Evolutionary conservation across 2,329 filamentous ascomycete species (phyloP), one percentile per base, ranked within the genome.

Genomic region (Talaromyces sp.): DNA sequence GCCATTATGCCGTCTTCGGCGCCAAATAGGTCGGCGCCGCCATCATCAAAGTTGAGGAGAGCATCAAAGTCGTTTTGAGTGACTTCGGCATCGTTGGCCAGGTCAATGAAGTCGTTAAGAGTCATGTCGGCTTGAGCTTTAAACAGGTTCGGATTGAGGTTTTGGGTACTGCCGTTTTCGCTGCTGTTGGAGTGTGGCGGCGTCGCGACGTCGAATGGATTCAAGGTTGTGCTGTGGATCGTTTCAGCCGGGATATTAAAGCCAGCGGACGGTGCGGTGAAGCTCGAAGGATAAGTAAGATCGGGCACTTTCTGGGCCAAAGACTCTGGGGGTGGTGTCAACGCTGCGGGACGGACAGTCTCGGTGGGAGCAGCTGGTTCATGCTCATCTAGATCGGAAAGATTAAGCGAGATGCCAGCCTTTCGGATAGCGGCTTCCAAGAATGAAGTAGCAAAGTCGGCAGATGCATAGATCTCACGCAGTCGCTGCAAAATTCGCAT

Each of bases 381-480:
- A 7, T 49, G 24, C 8, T 33, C 47, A 37, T 64, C 65, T 19
- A 61, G 39, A 19, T 50, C 64, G 13, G 43, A 16, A 6, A 66
- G 39, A 50, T 66, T 64, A 45, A 92, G 82, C 64, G 91, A 88
- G 68, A 95, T 93, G 64, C 91, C 88, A 9, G 92, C 92, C 80
- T 96, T 96, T 68, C 91, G 89, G 68, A 97, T 90, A 0, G 93
- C 92, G 1, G 93, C 92, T 74, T 96, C 92, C n/a, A 97, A 84
- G 81, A 97, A 97, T 2, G 91, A 91, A 0, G 91, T 94, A n/a
- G 92, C 93, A 72, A 95, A 97, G 76, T 97, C 93, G n/a, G 94
- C 94, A 0, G 93, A 93, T 0, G 93, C 89, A 73, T 98, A 97
- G 35, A 93, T 91, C 73, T 97, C 92, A 43, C 93, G 88, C 19